phyloP scores from a whole-genome alignment of 805 yeast genomes.

The Barnettozyma salicaria region DNA sequence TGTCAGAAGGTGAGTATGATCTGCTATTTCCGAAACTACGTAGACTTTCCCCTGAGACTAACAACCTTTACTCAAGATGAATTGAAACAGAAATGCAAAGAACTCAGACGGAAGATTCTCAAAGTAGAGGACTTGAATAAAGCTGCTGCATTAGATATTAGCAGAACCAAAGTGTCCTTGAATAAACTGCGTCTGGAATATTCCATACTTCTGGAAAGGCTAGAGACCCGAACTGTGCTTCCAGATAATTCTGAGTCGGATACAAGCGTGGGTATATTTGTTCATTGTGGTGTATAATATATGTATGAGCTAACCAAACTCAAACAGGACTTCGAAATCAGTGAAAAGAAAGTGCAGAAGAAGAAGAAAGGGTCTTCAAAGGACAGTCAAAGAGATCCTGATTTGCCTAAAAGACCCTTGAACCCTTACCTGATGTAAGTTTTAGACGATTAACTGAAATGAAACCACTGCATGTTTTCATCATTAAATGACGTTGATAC shows the following conservation, averaged over 20 bases:
- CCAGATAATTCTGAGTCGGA: slow-evolving; percentile 13
- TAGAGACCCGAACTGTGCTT: slow-evolving; percentile 49
- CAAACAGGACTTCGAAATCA: slow-evolving; percentile 12
- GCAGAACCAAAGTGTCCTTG: slow-evolving; percentile 69
- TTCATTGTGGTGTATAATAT: no score
- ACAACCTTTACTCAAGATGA: not conserved
- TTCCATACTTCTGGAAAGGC: slow-evolving; percentile 67
- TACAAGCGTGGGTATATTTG: slow-evolving; percentile 5
- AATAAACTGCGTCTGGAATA: slow-evolving; percentile 80
- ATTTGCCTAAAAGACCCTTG: slow-evolving; percentile 81
- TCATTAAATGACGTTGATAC: slow-evolving; percentile 3
- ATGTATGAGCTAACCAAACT: no score
- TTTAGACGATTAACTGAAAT: not conserved
- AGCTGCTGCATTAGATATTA: slow-evolving; percentile 64
- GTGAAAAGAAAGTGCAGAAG: slow-evolving; percentile 16
- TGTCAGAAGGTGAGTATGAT: no score
- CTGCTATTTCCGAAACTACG: no score
- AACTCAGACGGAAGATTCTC: slow-evolving; percentile 58
- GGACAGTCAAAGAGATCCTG: slow-evolving; percentile 60
- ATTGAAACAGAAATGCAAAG: slow-evolving; percentile 65
- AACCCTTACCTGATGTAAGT: slow-evolving; percentile 68
- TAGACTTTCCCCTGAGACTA: no score
- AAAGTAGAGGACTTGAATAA: slow-evolving; percentile 78
- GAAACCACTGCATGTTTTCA: no score
- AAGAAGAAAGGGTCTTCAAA: slow-evolving; percentile 25